Conservation (phyloP, 140 eudicot species). For the Cichorium intybus region DNA sequence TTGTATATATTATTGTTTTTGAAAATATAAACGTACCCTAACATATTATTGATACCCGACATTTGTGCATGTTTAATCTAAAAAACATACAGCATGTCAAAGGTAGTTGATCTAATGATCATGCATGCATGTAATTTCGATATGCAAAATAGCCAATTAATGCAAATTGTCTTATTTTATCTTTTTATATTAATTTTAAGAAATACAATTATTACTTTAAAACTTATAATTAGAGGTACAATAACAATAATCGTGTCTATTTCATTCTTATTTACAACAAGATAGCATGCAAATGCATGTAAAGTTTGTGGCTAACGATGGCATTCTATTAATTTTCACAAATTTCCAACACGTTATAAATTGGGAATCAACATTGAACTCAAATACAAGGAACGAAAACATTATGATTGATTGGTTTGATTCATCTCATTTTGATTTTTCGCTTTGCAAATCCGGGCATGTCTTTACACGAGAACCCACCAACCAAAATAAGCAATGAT, state of each 20-base stretch:
- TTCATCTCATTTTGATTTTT: neutral
- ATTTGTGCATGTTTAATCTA: too few species aligned
- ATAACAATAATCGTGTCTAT: neutral
- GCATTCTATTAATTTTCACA: neutral
- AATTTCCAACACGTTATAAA: neutral
- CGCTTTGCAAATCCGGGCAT: neutral
- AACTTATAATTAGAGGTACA: neutral
- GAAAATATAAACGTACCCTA: too few species aligned
- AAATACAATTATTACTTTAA: neutral
- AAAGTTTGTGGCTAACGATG: neutral
- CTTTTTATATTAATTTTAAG: too few species aligned
- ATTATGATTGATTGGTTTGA: neutral
- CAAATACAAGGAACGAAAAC: neutral
- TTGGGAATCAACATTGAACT: neutral
- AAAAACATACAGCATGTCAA: too few species aligned
- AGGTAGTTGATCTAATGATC: too few species aligned
- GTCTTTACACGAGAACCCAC: neutral
- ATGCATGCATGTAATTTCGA: too few species aligned
- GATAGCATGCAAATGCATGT: neutral
- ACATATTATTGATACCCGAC: too few species aligned
- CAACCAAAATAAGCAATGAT: neutral
- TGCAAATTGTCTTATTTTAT: neutral
- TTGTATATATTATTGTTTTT: too few species aligned
- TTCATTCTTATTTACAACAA: neutral
- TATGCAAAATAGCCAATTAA: too few species aligned